Base-by-base conservation (phyloP, 2,329 filamentous ascomycete species). In the Aspergillus amoenus region DNA sequence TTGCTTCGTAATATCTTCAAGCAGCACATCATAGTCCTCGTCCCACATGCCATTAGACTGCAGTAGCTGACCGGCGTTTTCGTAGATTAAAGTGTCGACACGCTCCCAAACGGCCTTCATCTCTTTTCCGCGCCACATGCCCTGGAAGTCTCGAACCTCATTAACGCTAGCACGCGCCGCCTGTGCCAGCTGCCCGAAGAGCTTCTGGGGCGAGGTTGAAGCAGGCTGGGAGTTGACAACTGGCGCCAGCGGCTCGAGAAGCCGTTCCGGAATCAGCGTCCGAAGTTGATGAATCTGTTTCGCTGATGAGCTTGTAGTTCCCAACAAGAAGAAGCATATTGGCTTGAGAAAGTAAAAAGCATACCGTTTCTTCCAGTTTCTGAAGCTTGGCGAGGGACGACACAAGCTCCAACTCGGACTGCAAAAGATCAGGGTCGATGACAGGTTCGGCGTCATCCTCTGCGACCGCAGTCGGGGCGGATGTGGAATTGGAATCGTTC, bases 271-370 rank as follows among this genome's bases (percentile, higher is more conserved):
- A 30, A 79, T 64, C 17, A 78, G 65, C 22, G 68, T 70, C 46
- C 77, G 77, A 15, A 79, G 66, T 59, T 73, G 68, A 52, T 77
- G 75, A 50, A 79, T 75, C 76, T 79, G 52, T 13, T 5, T 8
- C 17, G 30, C 11, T n/a, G 15, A 46, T 50, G 8, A 22, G 55
- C 66, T 49, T 56, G 13, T 44, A 43, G 39, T 18, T 15, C 18
- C 4, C 44, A 18, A 17, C 18, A 43, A 18, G 54, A 30, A 9
- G 27, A 30, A 30, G 27, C 27, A 9, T 11, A 24, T 5, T 6
- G 37, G 24, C 32, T 22, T 21, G 27, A 30, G 42, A 37, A 15
- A 15, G n/a, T 37, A 12, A 22, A 13, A 24, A 13, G 52, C 61
- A 34, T 40, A 72, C 70, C 61, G 64, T 70, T 11, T 65, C 57